These are phyloP conservation scores for Hemisphaericaspora nanyangensis DNA, from an alignment of 805 yeast species.

Conservation along the genomic window DNA sequence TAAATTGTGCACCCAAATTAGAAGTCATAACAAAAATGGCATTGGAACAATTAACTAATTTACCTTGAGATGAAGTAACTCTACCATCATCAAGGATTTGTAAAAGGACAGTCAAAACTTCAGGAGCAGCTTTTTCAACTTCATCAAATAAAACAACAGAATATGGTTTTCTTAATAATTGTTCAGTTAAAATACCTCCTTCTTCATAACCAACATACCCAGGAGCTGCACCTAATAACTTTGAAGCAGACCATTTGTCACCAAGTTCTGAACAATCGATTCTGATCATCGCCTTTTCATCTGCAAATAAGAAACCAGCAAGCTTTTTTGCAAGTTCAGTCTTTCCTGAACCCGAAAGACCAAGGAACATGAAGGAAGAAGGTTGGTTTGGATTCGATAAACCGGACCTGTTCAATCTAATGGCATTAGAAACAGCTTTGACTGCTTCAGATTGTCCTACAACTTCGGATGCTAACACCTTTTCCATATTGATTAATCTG, in stretches of 20 bases:
- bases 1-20: constrained; percentile 90
- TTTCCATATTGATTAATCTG: constrained; percentile 93
- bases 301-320: constrained; percentile 94
- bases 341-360: constrained; percentile 97
- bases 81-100: constrained; percentile 97
- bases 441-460: constrained; percentile 97
- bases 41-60: constrained; percentile 88
- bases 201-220: constrained; percentile 95
- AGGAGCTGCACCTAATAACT: constrained; percentile 94
- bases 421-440: constrained; percentile 92
- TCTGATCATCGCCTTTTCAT: constrained; percentile 94
- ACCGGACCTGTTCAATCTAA: constrained; percentile 90
- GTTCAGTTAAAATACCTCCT: constrained; percentile 95
- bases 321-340: constrained; percentile 96
- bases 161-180: constrained; percentile 85
- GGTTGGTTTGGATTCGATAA: constrained; percentile 96
- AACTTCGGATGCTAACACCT: constrained; percentile 72
- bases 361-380: constrained; percentile 90
- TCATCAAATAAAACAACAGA: constrained; percentile 96
- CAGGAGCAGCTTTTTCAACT: constrained; percentile 98
- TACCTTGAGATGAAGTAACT: constrained; percentile 91
- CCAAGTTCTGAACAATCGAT: constrained; percentile 95
- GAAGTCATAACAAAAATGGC: constrained; percentile 95
- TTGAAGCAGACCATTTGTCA: constrained; percentile 94
- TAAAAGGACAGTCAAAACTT: constrained; percentile 84